A percentile compares a stretch with the other conserved stretches of the same genome.
These are phyloP conservation scores for Neurospora pannonica DNA, from an alignment of 495 filamentous ascomycete genomes.

Conservation along the genomic window DNA sequence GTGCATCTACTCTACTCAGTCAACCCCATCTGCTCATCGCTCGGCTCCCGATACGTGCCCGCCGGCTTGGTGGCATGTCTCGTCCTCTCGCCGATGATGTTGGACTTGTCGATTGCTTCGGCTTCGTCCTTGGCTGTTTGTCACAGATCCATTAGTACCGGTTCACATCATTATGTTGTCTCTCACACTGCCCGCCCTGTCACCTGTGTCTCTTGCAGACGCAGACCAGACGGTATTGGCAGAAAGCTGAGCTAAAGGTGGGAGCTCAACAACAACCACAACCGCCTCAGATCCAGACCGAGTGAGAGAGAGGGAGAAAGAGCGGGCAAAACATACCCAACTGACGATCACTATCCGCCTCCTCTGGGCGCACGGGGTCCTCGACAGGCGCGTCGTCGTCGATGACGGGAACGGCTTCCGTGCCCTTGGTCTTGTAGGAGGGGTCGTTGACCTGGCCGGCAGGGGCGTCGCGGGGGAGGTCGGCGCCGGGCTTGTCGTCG, in stretches of 20 bases:
- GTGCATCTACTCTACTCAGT: background rate
- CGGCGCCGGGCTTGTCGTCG: slow-evolving; percentile 14
- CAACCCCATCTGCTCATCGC: slow-evolving; percentile 36
- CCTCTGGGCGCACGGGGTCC: slow-evolving; percentile 33
- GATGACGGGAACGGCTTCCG: slow-evolving; percentile 40
- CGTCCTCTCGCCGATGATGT: slow-evolving; percentile 41
- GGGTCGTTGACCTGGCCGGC: slow-evolving; percentile 20
- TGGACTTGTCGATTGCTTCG: slow-evolving; percentile 43
- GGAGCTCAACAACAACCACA: too few relatives aligned
- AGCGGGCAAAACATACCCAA: slow-evolving; percentile 30
- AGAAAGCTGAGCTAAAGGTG: too few relatives aligned
- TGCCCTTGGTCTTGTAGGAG: slow-evolving; percentile 24
- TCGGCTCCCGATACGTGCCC: slow-evolving; percentile 42
- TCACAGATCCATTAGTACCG: background rate
- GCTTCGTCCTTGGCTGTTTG: slow-evolving; percentile 39
- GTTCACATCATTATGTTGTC: too few relatives aligned
- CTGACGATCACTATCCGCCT: slow-evolving; percentile 40
- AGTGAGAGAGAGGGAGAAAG: too few relatives aligned
- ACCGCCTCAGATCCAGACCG: too few relatives aligned
- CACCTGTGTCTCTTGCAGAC: too few relatives aligned
- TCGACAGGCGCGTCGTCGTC: slow-evolving; percentile 41
- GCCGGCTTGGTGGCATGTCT: slow-evolving; percentile 34
- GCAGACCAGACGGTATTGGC: too few relatives aligned
- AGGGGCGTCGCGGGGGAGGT: slow-evolving; percentile 9
- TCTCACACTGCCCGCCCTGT: too few relatives aligned